Evolutionary conservation across 331 rosid species (phyloP), one percentile per base, ranked within the genome.

Genomic region (Malus hybrid): DNA sequence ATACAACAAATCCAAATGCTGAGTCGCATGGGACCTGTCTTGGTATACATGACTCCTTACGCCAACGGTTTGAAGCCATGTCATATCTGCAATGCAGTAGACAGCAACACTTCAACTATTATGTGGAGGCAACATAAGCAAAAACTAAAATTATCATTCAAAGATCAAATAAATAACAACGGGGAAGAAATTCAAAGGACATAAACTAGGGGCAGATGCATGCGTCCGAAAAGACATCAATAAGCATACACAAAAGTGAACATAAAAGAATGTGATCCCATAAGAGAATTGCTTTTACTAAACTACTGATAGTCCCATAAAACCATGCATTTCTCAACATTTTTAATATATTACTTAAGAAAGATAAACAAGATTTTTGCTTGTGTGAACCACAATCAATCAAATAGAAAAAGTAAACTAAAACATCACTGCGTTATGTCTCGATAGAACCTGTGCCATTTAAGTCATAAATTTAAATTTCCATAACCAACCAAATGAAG

Each of bases 31-130:
- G 84, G 55, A 84, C 83, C 60, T 82, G 85, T 70, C 83, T 85
- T 62, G 98, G 96, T 50, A 91, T 85, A 28, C 72, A 84, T 2
- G 92, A 61, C 79, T 91, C 98, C 29, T 77, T 85, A 31, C 66
- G 31, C 97, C 97, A 91, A 3, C 75, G 83, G 74, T 87, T 91
- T 62, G 78, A 89, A 70, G 86, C 81, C 85, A 90, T 81, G 46
- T 86, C 90, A 67, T 86, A 93, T 78, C 98, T 93, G 89, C 82
- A 72, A 59, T 11, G 59, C 69, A 54, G 31, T 11, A 57, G 20
- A 48, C 67, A 48, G 29, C 3, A 68, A 56, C 63, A 65, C 31
- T 70, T 22, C 48, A 28, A 28, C 29, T 28, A 28, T 28, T 28
- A 28, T 2, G 29, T 28, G 29, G 29, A 63, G 72, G 20, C 63